A percentile compares a stretch with the other conserved stretches of the same genome.
phyloP scores from a whole-genome alignment of 176 grass and related monocot genomes.

The Otatea glauca region DNA sequence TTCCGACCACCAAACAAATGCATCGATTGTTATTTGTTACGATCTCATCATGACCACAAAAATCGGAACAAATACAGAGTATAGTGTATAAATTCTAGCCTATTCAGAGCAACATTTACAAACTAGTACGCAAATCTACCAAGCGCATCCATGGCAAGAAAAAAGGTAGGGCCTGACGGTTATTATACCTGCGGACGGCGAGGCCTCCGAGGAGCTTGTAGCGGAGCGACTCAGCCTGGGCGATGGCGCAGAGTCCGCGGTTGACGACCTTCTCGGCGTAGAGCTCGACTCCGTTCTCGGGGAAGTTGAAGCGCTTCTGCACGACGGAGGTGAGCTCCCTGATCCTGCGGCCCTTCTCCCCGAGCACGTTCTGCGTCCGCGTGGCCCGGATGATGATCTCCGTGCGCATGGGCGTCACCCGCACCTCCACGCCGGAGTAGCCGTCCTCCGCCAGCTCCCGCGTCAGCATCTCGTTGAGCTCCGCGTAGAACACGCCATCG shows the following conservation, averaged over 20 bases:
- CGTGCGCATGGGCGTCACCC: constrained; percentile 81
- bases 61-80: background rate
- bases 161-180: background rate
- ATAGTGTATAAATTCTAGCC: background rate
- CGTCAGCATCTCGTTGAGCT: constrained; percentile 81
- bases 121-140: background rate
- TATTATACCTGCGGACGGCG: constrained; percentile 75
- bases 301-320: constrained; percentile 87
- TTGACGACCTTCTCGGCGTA: constrained; percentile 84
- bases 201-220: constrained; percentile 89
- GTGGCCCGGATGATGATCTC: constrained; percentile 88
- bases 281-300: constrained; percentile 74
- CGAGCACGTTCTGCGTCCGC: constrained; percentile 83
- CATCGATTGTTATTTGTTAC: background rate
- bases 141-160: background rate
- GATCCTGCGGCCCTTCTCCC: constrained; percentile 78
- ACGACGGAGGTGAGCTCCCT: constrained; percentile 81
- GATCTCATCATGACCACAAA: background rate
- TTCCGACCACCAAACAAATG: background rate
- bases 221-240: constrained; percentile 78
- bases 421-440: constrained; percentile 77
- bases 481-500: constrained; percentile 81
- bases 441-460: constrained; percentile 80
- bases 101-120: no score
- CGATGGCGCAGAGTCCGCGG: constrained; percentile 81